Percentiles rank a stretch among this genome's conserved stretches.
Evolutionary conservation across 2,329 filamentous ascomycete genomes (phyloP).

Genomic region (Trichophyton rubrum): DNA sequence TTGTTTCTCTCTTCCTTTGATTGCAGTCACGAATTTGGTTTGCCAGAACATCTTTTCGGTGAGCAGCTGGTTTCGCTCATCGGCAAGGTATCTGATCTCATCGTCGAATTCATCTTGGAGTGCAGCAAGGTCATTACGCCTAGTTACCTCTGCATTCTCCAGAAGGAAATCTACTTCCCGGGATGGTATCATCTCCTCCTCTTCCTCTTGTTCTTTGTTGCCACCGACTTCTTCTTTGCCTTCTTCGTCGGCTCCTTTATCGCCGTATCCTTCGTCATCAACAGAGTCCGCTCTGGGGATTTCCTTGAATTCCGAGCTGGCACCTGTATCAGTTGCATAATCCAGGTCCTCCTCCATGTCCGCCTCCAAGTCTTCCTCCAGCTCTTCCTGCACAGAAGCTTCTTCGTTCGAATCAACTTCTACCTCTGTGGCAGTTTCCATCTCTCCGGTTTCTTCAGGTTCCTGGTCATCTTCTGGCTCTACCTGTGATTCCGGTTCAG

Average conservation of each 20-base stretch:
- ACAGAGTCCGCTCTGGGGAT: not conserved
- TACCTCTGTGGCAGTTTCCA: not conserved
- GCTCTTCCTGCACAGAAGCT: not conserved
- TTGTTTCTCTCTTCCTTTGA: not conserved
- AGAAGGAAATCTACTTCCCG: conserved; percentile 7
- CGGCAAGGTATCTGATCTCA: not conserved
- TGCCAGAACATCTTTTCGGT: conserved; percentile 2
- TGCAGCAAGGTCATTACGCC: conserved; percentile 2
- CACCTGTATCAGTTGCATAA: not conserved
- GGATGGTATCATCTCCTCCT: conserved; percentile 3
- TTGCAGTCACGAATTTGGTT: conserved; percentile 6
- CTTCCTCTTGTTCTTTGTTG: not conserved
- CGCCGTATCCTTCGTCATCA: not conserved
- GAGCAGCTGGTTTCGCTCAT: not conserved
- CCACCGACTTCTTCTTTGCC: not conserved
- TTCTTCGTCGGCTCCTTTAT: not conserved
- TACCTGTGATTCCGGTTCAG: not conserved
- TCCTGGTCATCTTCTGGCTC: not conserved
- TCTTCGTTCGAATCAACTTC: not conserved
- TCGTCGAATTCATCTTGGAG: conserved; percentile 5
- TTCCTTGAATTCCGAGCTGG: not conserved
- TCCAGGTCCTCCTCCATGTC: not conserved
- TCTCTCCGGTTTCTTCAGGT: not conserved
- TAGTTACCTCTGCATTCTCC: conserved; percentile 4
- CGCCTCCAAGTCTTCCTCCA: not conserved